phyloP scores from a whole-genome alignment of 73 alveolate genomes.

The Uronychia binucleata region DNA sequence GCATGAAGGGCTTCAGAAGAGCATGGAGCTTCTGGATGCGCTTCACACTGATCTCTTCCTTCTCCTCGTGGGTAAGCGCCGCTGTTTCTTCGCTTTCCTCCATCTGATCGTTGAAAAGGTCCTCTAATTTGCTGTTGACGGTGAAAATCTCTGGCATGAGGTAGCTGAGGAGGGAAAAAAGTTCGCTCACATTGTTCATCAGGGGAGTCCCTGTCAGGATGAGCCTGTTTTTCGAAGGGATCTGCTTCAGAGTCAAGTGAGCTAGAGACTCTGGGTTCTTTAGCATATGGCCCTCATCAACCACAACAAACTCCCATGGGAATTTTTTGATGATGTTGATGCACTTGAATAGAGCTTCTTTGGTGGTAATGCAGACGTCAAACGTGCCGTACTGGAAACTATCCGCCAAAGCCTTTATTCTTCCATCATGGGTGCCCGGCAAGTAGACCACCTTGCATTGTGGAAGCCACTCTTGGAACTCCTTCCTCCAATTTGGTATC shows the following conservation, averaged over 20 bases:
- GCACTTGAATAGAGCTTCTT: conserved; percentile 86
- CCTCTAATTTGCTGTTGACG: conserved; percentile 75
- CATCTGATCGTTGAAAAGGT: conserved; percentile 68
- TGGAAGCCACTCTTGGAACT: conserved; percentile 93
- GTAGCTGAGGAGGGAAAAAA: conserved; percentile 93
- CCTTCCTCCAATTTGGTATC: conserved; percentile 94
- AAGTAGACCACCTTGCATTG: conserved; percentile 76
- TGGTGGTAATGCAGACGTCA: conserved; percentile 91
- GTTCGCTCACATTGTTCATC: conserved; percentile 87
- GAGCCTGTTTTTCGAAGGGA: conserved; percentile 67
- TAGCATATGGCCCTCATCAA: conserved; percentile 96
- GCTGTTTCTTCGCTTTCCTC: background rate
- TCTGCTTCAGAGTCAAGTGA: conserved; percentile 47
- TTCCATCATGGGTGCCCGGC: conserved; percentile 73
- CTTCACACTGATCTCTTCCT: conserved; percentile 80
- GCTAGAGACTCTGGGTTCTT: conserved; percentile 32
- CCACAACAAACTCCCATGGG: conserved; percentile 82
- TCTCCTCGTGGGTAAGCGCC: conserved; percentile 49
- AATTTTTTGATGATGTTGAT: conserved; percentile 17
- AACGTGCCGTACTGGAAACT: conserved; percentile 76
- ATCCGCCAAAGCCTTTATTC: conserved; percentile 78
- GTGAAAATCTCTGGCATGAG: conserved; percentile 95
- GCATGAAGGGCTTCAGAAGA: conserved; percentile 87
- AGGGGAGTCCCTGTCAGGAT: conserved; percentile 98
- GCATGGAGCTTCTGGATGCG: conserved; percentile 83